Base-by-base conservation (phyloP, 345 rosid genomes). In the Rhodomyrtus tomentosa region DNA sequence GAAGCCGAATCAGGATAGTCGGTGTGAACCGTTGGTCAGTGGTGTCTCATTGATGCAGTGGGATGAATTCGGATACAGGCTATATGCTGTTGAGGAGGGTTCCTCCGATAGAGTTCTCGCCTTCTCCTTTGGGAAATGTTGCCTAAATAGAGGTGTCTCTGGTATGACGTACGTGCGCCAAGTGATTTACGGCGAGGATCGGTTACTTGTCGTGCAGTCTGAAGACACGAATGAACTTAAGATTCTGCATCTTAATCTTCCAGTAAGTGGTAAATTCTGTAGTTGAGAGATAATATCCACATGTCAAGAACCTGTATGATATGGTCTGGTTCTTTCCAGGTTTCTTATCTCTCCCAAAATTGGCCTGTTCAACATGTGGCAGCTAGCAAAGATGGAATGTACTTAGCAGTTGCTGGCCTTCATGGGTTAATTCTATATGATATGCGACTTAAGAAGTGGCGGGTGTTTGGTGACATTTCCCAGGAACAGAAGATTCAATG, bases 351-450 rank as follows among this genome's bases (percentile, higher is more conserved):
- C 85, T 92, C 96, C 52, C 99, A 95, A 55, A 97, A 97, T 88
- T 97, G 99, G 99, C 99, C 99, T n/a, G 95, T 97, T 85, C 99
- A 94, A 87, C 99, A 97, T 87, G 99, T 95, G 85, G 98, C 98
- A 68, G 96, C 99, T 85, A 95, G 98, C 91, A 95, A 92, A 91
- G 99, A 97, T 88, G 99, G 99, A 82, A 93, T 92, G 94, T 94
- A 93, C 91, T 86, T 97, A 82, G 98, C 98, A 40, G 98, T 92
- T 87, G 99, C 98, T 89, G 99, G 99, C 89, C 91, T 93, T 76
- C 96, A 94, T 88, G 99, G 99, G 86, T 88, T 97, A 85, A 94
- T 95, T 85, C 89, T 97, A 86, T 97, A 97, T 88, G 98, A 94
- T 88, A 91, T 97, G 83, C 91, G 92, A 85, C 81, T 91, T 85